A percentile compares a stretch with the other conserved stretches of the same genome.
phyloP scores from a whole-genome alignment of 352 stramenopile genomes.

The Globisporangium heterothallicum region DNA sequence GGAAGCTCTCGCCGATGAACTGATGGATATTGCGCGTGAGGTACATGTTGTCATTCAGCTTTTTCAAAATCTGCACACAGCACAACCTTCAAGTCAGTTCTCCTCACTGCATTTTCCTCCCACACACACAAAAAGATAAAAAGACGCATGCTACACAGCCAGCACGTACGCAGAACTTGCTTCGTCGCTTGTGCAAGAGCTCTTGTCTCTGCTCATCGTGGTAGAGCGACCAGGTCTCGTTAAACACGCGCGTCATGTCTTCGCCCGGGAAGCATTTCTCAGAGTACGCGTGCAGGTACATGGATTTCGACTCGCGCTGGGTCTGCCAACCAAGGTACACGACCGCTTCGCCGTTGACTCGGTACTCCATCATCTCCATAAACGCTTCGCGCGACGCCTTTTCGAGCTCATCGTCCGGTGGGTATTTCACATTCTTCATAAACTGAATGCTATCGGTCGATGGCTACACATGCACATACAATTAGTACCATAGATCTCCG shows the following conservation, averaged over 20 bases:
- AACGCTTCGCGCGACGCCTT: slow-evolving; percentile 72
- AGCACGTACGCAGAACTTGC: slow-evolving; percentile 78
- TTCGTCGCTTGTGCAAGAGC: slow-evolving; percentile 62
- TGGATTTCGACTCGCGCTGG: slow-evolving; percentile 81
- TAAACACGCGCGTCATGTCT: slow-evolving; percentile 72
- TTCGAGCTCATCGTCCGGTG: slow-evolving; percentile 67
- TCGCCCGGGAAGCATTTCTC: slow-evolving; percentile 65
- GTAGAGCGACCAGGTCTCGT: slow-evolving; percentile 73
- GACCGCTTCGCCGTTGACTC: slow-evolving; percentile 57
- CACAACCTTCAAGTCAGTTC: background rate
- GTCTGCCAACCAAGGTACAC: slow-evolving; percentile 75
- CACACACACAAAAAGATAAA: background rate
- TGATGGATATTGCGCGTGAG: slow-evolving; percentile 84
- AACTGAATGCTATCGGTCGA: slow-evolving; percentile 85
- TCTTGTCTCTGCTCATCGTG: slow-evolving; percentile 73
- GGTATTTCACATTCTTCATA: slow-evolving; percentile 86
- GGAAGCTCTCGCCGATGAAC: slow-evolving; percentile 84
- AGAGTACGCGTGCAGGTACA: slow-evolving; percentile 79
- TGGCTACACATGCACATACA: slow-evolving; percentile 24
- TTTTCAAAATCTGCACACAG: slow-evolving; percentile 62
- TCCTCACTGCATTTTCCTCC: background rate
- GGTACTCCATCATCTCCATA: slow-evolving; percentile 79
- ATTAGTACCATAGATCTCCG: slow-evolving; percentile 4
- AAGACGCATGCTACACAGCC: background rate
- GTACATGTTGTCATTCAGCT: slow-evolving; percentile 83